A percentile compares a stretch with the other conserved stretches of the same genome.
These are phyloP conservation scores for Ailanthus altissimus DNA, from an alignment of 345 rosid genomes.

Conservation along the genomic window DNA sequence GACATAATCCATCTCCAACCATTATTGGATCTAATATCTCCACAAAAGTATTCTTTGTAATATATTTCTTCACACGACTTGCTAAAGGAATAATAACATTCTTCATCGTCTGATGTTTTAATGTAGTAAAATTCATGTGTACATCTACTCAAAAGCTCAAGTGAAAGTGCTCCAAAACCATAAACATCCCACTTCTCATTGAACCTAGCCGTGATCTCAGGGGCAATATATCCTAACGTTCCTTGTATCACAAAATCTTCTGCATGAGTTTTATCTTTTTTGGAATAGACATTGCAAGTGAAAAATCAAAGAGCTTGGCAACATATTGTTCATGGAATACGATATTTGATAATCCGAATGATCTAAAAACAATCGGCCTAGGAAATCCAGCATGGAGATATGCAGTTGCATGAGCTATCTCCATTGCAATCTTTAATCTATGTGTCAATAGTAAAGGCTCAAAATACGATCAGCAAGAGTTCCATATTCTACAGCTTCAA, in stretches of 20 bases:
- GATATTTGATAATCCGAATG: neutral
- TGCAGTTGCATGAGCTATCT: slow-evolving; percentile 14
- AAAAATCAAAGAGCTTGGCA: slow-evolving; percentile 25
- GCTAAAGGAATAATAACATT: too few relatives aligned
- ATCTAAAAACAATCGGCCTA: slow-evolving; percentile 19
- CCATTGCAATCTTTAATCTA: slow-evolving; percentile 2
- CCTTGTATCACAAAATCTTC: neutral
- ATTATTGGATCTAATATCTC: slow-evolving; percentile 17
- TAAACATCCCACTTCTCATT: slow-evolving; percentile 34
- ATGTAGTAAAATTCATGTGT: neutral
- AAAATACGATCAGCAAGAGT: neutral
- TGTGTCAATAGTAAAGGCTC: neutral
- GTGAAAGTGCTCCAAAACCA: neutral
- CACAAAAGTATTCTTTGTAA: neutral
- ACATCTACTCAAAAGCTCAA: neutral
- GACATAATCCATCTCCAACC: neutral
- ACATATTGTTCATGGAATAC: slow-evolving; percentile 5
- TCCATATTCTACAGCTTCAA: neutral
- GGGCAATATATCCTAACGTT: neutral
- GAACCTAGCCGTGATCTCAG: neutral
- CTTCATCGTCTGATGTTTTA: neutral
- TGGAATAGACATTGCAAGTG: slow-evolving; percentile 15
- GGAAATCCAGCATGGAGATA: slow-evolving; percentile 28
- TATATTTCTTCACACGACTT: neutral
- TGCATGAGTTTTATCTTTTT: slow-evolving; percentile 20